phyloP scores from a whole-genome alignment of 495 filamentous ascomycete genomes.

The Penicillium paxilli region DNA sequence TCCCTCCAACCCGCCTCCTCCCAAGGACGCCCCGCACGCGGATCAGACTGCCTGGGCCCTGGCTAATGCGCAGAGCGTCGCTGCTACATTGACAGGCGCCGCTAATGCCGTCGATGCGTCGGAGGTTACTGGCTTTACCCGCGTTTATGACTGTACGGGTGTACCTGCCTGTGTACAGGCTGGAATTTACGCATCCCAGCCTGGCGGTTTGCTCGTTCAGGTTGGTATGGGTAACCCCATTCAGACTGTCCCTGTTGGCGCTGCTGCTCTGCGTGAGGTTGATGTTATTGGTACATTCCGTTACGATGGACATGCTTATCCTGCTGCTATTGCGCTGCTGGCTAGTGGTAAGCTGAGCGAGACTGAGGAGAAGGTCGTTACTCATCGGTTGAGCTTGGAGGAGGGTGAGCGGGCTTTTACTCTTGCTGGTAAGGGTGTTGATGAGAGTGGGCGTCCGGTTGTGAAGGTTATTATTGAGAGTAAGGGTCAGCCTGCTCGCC shows the following conservation, averaged over 20 bases:
- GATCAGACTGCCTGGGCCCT: conserved; percentile 43
- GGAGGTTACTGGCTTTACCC: conserved; percentile 59
- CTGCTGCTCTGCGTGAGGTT: conserved; percentile 83
- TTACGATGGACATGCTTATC: conserved; percentile 80
- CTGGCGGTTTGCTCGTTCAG: conserved; percentile 82
- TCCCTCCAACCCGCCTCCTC: conserved; percentile 29
- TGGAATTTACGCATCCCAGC: conserved; percentile 75
- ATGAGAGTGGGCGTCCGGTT: conserved; percentile 73
- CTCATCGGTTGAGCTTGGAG: conserved; percentile 71
- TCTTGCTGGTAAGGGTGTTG: conserved; percentile 77
- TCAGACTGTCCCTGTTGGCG: conserved; percentile 81
- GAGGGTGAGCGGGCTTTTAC: conserved; percentile 70
- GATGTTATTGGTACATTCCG: conserved; percentile 92
- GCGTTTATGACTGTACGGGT: conserved; percentile 90
- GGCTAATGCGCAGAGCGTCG: conserved; percentile 41
- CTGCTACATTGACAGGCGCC: conserved; percentile 37
- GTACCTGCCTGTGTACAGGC: conserved; percentile 85
- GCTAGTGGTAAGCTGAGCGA: conserved; percentile 57
- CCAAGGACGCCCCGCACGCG: conserved; percentile 38
- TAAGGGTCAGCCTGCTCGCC: conserved; percentile 1
- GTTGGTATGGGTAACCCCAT: conserved; percentile 94
- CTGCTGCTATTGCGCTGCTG: conserved; percentile 73
- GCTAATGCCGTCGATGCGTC: conserved; percentile 39
- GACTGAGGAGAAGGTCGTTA: conserved; percentile 63
- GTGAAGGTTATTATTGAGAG: conserved; percentile 80